Base-by-base conservation (phyloP, 2,329 filamentous ascomycete species). In the Phialemonium atrogriseum region DNA sequence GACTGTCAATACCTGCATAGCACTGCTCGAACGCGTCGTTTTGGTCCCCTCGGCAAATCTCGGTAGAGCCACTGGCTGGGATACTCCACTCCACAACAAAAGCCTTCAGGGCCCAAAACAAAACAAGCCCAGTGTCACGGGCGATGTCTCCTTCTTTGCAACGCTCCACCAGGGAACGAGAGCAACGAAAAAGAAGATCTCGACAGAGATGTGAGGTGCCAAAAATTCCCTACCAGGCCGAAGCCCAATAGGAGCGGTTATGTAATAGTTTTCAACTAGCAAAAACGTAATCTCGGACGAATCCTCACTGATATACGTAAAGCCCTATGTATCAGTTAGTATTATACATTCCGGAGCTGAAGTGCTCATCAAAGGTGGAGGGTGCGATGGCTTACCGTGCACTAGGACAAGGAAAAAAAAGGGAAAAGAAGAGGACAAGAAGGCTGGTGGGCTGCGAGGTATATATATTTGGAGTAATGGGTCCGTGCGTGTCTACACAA, bases 201-300 rank as follows among this genome's bases (percentile, higher is more conserved):
- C 40, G 41, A 48, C 47, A 59, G 48, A 49, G 37, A 44, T 44
- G 49, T 56, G 52, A 50, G 51, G 49, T 68, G 72, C 64, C 80
- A 85, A 86, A 86, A 80, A 86, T 86, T 86, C 81, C 80, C 70
- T 71, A 65, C 63, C 73, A 72, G 70, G 68, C 71, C 65, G 66
- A 70, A 73, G 71, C 78, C 75, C 73, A 70, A 49, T 62, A 70
- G 67, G 68, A 87, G 81, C 69, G 69, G 80, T 84, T 80, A 82
- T 73, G 69, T 67, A 70, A 68, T 83, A 84, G 80, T 83, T 84
- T 83, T 83, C 80, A 84, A 84, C 79, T 83, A 85, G 81, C 81
- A 85, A 84, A 83, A 84, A 84, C 71, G 73, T 73, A 72, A 74
- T 76, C 79, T 86, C 82, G 76, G 82, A 85, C 77, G 73, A 77